Evolutionary conservation across 148 eudicot species (phyloP).

Genomic region (Vaccinium darrowii): DNA sequence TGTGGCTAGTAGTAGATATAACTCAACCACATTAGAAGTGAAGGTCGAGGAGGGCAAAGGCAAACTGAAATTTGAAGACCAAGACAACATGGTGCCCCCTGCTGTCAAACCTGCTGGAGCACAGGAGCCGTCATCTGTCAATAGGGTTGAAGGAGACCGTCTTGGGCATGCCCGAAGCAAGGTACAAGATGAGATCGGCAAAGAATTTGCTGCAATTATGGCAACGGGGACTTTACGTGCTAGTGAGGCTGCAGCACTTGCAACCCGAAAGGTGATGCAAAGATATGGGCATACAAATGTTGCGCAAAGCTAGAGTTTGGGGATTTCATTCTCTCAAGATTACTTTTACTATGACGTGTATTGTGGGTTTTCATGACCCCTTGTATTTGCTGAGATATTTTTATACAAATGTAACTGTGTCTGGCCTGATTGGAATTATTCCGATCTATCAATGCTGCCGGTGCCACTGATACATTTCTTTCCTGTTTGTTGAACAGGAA

Average conservation of each 20-base stretch:
- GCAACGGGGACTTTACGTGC: slow-evolving; percentile 82
- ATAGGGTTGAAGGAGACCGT: slow-evolving; percentile 39
- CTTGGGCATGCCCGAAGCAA: slow-evolving; percentile 77
- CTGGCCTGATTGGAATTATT: background rate
- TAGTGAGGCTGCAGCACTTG: slow-evolving; percentile 90
- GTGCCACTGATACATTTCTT: background rate
- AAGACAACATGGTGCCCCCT: slow-evolving; percentile 14
- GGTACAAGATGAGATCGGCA: slow-evolving; percentile 77
- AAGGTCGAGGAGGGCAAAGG: background rate
- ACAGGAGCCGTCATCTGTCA: slow-evolving; percentile 21
- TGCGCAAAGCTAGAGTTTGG: slow-evolving; percentile 43
- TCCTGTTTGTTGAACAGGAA: background rate
- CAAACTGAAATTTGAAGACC: slow-evolving; percentile 17
- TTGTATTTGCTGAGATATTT: background rate
- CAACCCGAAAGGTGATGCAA: slow-evolving; percentile 83
- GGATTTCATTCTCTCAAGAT: background rate
- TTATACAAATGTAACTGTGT: background rate
- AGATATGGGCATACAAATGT: slow-evolving; percentile 53
- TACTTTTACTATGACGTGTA: background rate
- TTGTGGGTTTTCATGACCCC: background rate
- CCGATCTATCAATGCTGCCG: background rate
- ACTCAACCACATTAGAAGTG: background rate
- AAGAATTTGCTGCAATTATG: slow-evolving; percentile 82
- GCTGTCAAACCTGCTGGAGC: slow-evolving; percentile 31
- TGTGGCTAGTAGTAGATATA: background rate